Percentiles rank a stretch among this genome's conserved stretches.
These are phyloP conservation scores for Colletotrichum truncatum DNA, from an alignment of 2,329 filamentous ascomycete genomes.

Conservation along the genomic window DNA sequence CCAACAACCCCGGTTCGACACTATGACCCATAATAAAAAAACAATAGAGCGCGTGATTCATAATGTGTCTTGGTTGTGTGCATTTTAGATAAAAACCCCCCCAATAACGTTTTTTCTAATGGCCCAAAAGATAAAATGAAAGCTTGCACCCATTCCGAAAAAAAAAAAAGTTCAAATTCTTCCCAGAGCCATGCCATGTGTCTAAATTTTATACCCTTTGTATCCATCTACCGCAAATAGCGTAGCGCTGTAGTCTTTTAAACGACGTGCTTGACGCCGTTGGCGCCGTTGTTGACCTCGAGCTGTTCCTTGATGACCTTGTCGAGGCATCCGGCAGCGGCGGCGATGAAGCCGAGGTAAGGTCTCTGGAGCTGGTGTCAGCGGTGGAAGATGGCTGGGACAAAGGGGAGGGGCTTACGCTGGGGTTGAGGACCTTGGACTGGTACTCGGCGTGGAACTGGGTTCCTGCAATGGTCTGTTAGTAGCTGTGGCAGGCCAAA, in stretches of 20 bases:
- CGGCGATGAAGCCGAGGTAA: constrained; percentile 87
- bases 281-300: constrained; percentile 13
- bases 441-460: constrained; percentile 93
- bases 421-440: constrained; percentile 77
- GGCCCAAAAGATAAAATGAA: neutral
- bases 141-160: neutral
- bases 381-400: constrained; percentile 64
- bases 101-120: neutral
- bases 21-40: neutral
- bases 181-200: neutral
- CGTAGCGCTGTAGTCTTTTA: neutral
- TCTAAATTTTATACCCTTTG: neutral
- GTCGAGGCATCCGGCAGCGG: constrained; percentile 74
- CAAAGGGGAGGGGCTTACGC: constrained; percentile 51
- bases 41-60: neutral
- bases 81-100: neutral
- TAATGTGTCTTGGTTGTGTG: neutral
- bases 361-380: constrained; percentile 48
- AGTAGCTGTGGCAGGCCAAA: neutral
- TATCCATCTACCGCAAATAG: neutral
- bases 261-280: constrained; percentile 26
- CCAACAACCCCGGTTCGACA: neutral
- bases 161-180: neutral
- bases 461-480: constrained; percentile 58
- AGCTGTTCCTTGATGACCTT: constrained; percentile 42